Base-by-base conservation (phyloP, 2,329 filamentous ascomycete species). In the Fusarium albidum region DNA sequence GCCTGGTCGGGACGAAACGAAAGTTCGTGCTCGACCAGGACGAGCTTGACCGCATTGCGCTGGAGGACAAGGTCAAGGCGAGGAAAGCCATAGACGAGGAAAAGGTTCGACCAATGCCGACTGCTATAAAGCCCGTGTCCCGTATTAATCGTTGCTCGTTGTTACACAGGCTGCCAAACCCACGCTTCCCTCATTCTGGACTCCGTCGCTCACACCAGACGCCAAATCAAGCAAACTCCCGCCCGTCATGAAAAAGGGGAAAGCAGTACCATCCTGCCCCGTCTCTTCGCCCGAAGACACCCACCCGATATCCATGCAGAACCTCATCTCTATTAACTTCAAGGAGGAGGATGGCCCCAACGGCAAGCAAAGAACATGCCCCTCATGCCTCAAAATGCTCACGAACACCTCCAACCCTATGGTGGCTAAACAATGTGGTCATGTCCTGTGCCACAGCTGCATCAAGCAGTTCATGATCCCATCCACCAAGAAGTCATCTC, bases 161-260 rank as follows among this genome's bases (percentile, higher is more conserved):
- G 42, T 39, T 31, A n/a, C 64, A 14, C 73, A 86, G 68, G 82
- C 85, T 3, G 79, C 82, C 9, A 90, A 89, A 72, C 82, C 85
- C 1, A 82, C 82, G 13, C 76, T 96, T 0, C 91, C 92, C 0
- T 96, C 92, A 1, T 98, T 98, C 75, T 98, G 94, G 95, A 89
- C 94, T 1, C 94, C 92, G 0, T 91, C 89, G 0, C 83, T 94
- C 51, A 96, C 90, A 1, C 92, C 92, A 11, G 73, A 75, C 33
- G 71, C 72, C 28, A 68, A 73, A 39, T 66, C 72, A 46, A 70
- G 79, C 41, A 77, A 80, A 45, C 77, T 86, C 45, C 78, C 86
- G 67, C 74, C 82, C 7, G 75, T 83, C 32, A 74, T 74, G n/a
- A 87, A 85, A 69, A 82, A 85, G 46, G 70, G 76, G 43, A 96